These are phyloP conservation scores for Bolboschoenoplectus hybrid DNA, from an alignment of 202 grass and related monocot genomes.

Conservation along the genomic window DNA sequence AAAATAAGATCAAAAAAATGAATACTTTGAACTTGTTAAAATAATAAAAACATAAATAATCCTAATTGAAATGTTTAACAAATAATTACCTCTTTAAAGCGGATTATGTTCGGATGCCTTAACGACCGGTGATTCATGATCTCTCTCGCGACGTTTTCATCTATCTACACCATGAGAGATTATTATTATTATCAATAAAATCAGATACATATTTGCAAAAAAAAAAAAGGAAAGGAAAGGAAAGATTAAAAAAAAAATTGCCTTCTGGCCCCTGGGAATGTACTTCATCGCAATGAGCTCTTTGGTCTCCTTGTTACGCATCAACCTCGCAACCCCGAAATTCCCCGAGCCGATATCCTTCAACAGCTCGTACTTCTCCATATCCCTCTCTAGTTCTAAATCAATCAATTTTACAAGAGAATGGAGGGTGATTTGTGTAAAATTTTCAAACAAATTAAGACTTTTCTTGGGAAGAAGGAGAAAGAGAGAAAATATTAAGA, in stretches of 20 bases:
- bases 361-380: conserved; percentile 74
- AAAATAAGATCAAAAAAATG: background rate
- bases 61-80: conserved; percentile 6
- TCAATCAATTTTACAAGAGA: background rate
- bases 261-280: conserved; percentile 60
- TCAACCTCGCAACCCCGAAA: conserved; percentile 72
- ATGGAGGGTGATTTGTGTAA: background rate
- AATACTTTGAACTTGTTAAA: background rate
- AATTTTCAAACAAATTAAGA: background rate
- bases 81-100: conserved; percentile 74
- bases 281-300: conserved; percentile 67
- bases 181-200: background rate
- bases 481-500: background rate
- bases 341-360: conserved; percentile 76
- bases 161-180: conserved; percentile 55
- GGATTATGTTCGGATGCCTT: conserved; percentile 89
- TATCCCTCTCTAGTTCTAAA: background rate
- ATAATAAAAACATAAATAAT: background rate
- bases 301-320: conserved; percentile 54
- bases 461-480: background rate
- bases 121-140: conserved; percentile 95
- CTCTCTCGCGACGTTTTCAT: conserved; percentile 95
- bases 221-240: background rate
- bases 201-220: background rate
- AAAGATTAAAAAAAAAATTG: background rate